Evolutionary conservation across 75 land plant genomes (phyloP).

Genomic region (Sequoia sempervirens): DNA sequence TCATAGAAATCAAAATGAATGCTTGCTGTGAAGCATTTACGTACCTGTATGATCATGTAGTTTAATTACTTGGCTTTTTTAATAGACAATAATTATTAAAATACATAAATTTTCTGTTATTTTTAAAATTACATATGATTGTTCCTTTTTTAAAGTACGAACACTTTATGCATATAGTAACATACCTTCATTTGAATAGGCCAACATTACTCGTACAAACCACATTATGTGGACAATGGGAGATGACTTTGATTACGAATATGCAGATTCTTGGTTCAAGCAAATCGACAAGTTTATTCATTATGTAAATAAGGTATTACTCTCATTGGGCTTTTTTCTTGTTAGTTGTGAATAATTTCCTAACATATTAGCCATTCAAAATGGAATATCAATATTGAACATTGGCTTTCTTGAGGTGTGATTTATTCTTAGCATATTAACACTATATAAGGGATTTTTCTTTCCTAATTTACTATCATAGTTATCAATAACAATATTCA

Average conservation of each 20-base stretch:
- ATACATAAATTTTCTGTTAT: neutral
- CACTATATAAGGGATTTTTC: neutral
- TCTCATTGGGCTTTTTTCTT: neutral
- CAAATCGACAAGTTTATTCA: constrained; percentile 90
- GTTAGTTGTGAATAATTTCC: neutral
- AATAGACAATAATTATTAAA: neutral
- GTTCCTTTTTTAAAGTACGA: neutral
- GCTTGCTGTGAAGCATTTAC: no score
- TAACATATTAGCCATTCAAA: neutral
- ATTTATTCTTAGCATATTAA: neutral
- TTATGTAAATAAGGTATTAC: constrained; percentile 75
- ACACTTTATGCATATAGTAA: no score
- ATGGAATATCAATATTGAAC: neutral
- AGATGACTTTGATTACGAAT: constrained; percentile 83
- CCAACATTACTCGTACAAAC: constrained; percentile 63
- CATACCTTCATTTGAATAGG: no score
- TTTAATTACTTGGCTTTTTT: no score
- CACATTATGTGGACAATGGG: constrained; percentile 99
- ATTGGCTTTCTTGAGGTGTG: neutral
- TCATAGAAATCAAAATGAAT: no score
- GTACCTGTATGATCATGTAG: no score
- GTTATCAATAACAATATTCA: neutral
- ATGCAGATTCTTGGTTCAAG: constrained; percentile 90
- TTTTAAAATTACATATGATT: neutral
- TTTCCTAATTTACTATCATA: neutral